These are phyloP conservation scores for Solanum gandarillasii DNA, from an alignment of 257 asterid genomes.

Conservation along the genomic window DNA sequence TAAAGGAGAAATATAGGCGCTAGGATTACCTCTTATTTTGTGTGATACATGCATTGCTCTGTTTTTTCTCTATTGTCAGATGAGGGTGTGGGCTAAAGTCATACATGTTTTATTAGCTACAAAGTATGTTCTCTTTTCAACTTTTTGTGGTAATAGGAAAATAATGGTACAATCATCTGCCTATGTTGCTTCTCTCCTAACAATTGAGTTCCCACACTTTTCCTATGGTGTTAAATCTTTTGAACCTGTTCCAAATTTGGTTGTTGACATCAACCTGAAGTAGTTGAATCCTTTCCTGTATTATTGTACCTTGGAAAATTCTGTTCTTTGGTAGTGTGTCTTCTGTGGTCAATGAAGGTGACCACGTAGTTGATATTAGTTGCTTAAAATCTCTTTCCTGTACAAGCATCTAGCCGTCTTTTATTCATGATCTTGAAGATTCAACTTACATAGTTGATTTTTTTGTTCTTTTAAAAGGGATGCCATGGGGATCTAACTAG, in stretches of 20 bases:
- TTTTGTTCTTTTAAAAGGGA: constrained; percentile 33
- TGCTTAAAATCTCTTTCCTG: not conserved
- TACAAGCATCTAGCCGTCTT: not conserved
- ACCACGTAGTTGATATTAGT: not conserved
- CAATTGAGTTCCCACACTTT: not conserved
- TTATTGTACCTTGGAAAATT: not conserved
- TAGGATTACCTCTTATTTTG: not conserved
- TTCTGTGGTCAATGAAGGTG: not conserved
- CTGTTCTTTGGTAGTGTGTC: not conserved
- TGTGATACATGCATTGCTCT: not conserved
- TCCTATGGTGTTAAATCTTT: not conserved
- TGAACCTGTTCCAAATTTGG: not conserved
- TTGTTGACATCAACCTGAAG: not conserved
- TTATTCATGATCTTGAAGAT: not conserved
- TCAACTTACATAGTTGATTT: not conserved
- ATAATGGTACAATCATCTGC: not conserved
- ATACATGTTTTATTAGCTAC: not conserved
- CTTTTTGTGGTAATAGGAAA: not conserved
- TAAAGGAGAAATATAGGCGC: not conserved
- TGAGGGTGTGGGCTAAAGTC: not conserved
- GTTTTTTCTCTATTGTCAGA: not conserved
- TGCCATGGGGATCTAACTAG: constrained; percentile 72
- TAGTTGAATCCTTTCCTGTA: not conserved
- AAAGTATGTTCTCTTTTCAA: not conserved
- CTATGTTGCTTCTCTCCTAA: not conserved